Conservation (phyloP, 345 rosid genomes). For the Eucalyptus tenuipes region DNA sequence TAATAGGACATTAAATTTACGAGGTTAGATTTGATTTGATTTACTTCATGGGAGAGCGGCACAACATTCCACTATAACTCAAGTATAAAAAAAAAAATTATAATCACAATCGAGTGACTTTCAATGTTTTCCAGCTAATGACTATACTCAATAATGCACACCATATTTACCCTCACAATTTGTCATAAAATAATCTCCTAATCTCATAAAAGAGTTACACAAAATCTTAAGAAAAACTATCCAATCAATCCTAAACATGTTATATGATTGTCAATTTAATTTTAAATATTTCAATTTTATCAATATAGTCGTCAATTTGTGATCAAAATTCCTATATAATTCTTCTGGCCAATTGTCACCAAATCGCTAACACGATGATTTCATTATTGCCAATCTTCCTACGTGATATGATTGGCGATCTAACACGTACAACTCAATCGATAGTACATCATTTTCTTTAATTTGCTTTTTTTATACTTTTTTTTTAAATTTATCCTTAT, state of each 20-base stretch:
- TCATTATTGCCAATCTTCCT: background rate
- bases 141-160: too few species aligned
- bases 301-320: background rate
- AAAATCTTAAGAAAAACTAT: background rate
- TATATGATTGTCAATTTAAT: background rate
- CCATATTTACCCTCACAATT: too few species aligned
- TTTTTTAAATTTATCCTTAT: background rate
- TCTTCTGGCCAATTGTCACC: rapidly evolving
- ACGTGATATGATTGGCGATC: background rate
- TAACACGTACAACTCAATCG: background rate
- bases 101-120: too few species aligned
- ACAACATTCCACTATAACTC: too few species aligned
- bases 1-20: too few species aligned
- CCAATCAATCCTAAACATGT: background rate
- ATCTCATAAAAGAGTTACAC: too few species aligned
- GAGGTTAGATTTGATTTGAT: too few species aligned
- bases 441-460: rapidly evolving
- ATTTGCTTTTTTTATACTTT: background rate
- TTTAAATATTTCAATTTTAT: background rate
- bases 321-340: background rate
- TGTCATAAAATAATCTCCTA: too few species aligned
- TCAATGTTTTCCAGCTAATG: too few species aligned
- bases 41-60: too few species aligned
- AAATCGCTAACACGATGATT: background rate
- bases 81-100: too few species aligned